Base-by-base conservation (phyloP, 129 eudicot genomes). In the Logfia minima region DNA sequence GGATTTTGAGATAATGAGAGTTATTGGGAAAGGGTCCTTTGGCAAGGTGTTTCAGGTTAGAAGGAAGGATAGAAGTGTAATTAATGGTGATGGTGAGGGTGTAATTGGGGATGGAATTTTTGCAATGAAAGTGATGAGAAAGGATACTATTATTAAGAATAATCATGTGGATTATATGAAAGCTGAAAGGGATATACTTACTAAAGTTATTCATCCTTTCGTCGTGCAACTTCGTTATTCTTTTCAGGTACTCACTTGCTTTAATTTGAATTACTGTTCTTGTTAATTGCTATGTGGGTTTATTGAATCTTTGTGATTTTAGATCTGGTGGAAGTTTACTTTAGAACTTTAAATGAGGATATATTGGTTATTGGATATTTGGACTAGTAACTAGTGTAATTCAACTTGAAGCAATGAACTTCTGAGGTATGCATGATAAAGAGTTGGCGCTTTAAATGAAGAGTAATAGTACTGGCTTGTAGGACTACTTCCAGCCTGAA, bases 81-180 rank as follows among this genome's bases (percentile, higher is more conserved):
- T 58, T 11, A 79, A 82, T 82, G 66, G 74, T 11, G 76, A 72
- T 2, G 65, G n/a, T 10, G 83, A 72, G 4, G 79, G 63, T 35
- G 81, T 75, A 32, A 84, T 79, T 86, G 92, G 92, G 21, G 97
- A 90, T 80, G 98, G 96, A 77, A 83, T 94, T 70, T 92, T 75
- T 70, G 97, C 97, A 0, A 94, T 94, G 97, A 94, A 94, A 63
- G 98, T 94, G 31, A 94, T 94, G 97, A 86, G 90, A 71, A 94
- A 94, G 74, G 97, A 94, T 28, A 86, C 90, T 3, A 89, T 94
- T 8, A 94, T 94, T 6, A 94, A 91, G 88, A 94, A 94, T 73
- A 91, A 94, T 75, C 98, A 94, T 86, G 96, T 91, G 17, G 98
- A 91, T 89, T 94, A 94, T 61, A 94, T 94, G 98, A 91, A 82